Evolutionary conservation across 257 asterid genomes (phyloP).

Genomic region (Capsicum baccatum): DNA sequence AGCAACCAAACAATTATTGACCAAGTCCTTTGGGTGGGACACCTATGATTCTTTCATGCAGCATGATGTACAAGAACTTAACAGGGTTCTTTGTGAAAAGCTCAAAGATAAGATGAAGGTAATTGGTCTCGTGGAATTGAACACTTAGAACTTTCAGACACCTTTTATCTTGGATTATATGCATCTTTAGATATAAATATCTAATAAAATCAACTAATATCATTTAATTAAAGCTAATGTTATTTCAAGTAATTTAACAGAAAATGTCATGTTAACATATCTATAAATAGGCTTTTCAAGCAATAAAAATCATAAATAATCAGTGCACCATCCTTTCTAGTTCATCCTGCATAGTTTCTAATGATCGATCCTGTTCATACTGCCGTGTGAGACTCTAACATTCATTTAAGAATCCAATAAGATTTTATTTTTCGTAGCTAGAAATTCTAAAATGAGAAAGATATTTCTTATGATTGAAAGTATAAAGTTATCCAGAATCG

Average conservation of each 20-base stretch:
- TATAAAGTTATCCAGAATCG: neutral
- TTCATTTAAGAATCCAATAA: no score
- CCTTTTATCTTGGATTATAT: constrained; percentile 23
- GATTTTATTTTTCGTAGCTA: no score
- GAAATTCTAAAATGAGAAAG: neutral
- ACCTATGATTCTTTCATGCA: constrained; percentile 85
- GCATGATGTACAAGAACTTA: constrained; percentile 89
- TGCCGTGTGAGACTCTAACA: neutral
- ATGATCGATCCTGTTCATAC: neutral
- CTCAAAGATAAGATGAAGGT: constrained; percentile 95
- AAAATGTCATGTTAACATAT: no score
- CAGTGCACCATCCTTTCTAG: neutral
- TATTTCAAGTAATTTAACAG: neutral
- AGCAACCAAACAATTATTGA: constrained; percentile 75
- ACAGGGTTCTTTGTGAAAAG: constrained; percentile 83
- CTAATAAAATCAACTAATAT: neutral
- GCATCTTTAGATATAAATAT: neutral
- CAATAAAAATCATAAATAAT: neutral
- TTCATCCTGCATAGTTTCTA: neutral
- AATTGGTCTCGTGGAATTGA: constrained; percentile 22
- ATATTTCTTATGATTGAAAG: neutral
- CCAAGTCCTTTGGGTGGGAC: constrained; percentile 89
- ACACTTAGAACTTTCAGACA: constrained; percentile 11
- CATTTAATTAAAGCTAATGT: no score
- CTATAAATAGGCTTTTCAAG: neutral